Evolutionary conservation across 345 rosid genomes (phyloP).

Genomic region (Eucalyptus erythrocorys): DNA sequence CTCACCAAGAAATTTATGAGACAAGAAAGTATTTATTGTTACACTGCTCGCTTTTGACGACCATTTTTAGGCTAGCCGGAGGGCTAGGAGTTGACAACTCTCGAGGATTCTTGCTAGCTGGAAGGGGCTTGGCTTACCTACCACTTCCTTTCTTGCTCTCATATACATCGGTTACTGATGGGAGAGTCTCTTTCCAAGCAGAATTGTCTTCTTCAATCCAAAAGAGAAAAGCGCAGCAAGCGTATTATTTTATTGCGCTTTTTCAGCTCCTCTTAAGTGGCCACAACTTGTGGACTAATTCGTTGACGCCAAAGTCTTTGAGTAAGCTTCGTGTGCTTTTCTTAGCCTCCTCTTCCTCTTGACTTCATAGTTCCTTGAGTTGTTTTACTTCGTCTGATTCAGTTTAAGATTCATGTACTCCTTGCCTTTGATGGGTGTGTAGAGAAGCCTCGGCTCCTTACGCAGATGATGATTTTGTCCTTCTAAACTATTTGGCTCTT

Average conservation of each 20-base stretch:
- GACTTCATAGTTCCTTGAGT: neutral
- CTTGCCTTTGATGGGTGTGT: neutral
- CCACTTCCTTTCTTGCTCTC: neutral
- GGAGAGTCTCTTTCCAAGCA: neutral
- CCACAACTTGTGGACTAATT: neutral
- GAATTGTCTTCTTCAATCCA: neutral
- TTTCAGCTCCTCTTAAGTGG: neutral
- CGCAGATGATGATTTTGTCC: neutral
- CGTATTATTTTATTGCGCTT: neutral
- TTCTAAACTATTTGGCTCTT: neutral
- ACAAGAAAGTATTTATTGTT: neutral
- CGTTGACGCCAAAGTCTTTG: neutral
- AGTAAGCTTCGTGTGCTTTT: neutral
- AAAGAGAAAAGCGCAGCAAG: neutral
- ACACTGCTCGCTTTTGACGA: neutral
- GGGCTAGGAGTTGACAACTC: neutral
- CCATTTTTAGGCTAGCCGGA: neutral
- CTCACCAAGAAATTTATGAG: neutral
- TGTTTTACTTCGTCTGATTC: neutral
- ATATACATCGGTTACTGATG: neutral
- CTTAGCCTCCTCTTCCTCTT: neutral
- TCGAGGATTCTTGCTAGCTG: neutral
- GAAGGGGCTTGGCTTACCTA: neutral
- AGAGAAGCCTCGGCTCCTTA: neutral
- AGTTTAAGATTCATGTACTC: neutral